Evolutionary conservation across 2,329 filamentous ascomycete genomes (phyloP).

Genomic region (Ophiostoma populinum): DNA sequence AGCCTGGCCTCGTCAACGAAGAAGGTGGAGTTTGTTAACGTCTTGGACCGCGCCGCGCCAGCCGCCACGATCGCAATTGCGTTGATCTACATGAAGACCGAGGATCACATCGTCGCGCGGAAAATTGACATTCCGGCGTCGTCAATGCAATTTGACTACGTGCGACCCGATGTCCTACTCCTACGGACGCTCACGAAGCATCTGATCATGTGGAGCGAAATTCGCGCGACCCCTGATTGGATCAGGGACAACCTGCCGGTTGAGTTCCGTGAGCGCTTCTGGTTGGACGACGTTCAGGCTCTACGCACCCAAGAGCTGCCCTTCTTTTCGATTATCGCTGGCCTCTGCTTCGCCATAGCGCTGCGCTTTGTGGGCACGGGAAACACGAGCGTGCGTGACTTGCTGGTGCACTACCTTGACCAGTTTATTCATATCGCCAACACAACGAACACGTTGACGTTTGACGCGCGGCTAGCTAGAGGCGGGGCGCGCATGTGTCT

Average conservation of each 20-base stretch:
- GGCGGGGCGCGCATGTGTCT: slow-evolving; percentile 82
- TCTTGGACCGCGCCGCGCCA: slow-evolving; percentile 81
- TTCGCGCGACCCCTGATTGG: slow-evolving; percentile 59
- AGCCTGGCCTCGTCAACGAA: slow-evolving; percentile 75
- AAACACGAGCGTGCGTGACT: slow-evolving; percentile 53
- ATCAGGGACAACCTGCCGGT: slow-evolving; percentile 55
- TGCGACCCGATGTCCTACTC: slow-evolving; percentile 82
- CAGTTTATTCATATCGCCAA: slow-evolving; percentile 61
- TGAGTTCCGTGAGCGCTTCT: slow-evolving; percentile 46
- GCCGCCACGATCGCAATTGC: slow-evolving; percentile 83
- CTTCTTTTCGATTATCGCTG: slow-evolving; percentile 82
- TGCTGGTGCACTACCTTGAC: slow-evolving; percentile 71
- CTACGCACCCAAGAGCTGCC: slow-evolving; percentile 73
- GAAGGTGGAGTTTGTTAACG: slow-evolving; percentile 79
- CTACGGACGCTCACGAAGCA: slow-evolving; percentile 79
- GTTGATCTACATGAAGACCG: slow-evolving; percentile 94
- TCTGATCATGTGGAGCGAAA: slow-evolving; percentile 80
- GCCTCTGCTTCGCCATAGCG: slow-evolving; percentile 67
- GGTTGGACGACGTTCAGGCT: slow-evolving; percentile 38
- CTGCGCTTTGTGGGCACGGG: slow-evolving; percentile 60
- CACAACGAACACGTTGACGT: slow-evolving; percentile 33
- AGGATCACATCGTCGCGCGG: slow-evolving; percentile 67
- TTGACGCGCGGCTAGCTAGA: slow-evolving; percentile 70
- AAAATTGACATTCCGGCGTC: slow-evolving; percentile 92
- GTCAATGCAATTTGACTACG: slow-evolving; percentile 81